Evolutionary conservation across 352 stramenopile species (phyloP).

Genomic region (Phytopythium litorale): DNA sequence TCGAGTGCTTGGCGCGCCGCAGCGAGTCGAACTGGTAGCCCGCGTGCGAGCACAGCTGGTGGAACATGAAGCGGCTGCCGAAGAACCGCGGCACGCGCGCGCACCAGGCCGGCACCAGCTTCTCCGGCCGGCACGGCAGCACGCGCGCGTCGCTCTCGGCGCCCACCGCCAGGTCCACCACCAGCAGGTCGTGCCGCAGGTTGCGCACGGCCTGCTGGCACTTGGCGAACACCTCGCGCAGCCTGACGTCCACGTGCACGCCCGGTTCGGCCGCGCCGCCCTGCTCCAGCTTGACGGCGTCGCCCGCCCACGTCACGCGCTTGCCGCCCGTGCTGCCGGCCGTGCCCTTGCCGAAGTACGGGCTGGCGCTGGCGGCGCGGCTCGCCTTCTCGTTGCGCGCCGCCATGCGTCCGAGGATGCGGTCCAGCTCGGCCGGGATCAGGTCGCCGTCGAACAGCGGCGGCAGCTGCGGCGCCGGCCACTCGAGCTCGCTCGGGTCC

Average conservation of each 20-base stretch:
- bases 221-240: slow-evolving; percentile 66
- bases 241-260: slow-evolving; percentile 50
- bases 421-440: slow-evolving; percentile 69
- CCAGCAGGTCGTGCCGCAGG: slow-evolving; percentile 76
- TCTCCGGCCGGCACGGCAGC: slow-evolving; percentile 30
- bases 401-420: slow-evolving; percentile 61
- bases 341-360: slow-evolving; percentile 28
- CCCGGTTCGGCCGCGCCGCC: background rate
- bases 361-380: slow-evolving; percentile 27
- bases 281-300: slow-evolving; percentile 45
- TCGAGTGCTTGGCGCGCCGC: slow-evolving; percentile 86
- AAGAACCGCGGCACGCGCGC: slow-evolving; percentile 68
- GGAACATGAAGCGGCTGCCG: slow-evolving; percentile 84
- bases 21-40: slow-evolving; percentile 88
- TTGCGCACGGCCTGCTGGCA: slow-evolving; percentile 55
- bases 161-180: slow-evolving; percentile 53
- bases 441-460: slow-evolving; percentile 85
- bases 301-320: slow-evolving; percentile 12
- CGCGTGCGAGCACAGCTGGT: slow-evolving; percentile 73
- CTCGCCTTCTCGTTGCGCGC: slow-evolving; percentile 62
- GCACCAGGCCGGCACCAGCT: slow-evolving; percentile 49
- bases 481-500: slow-evolving; percentile 89
- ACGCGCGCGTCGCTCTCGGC: slow-evolving; percentile 10
- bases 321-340: slow-evolving; percentile 47
- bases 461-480: slow-evolving; percentile 51